These are phyloP conservation scores for Furcasterigmium sp. DNA, from an alignment of 2,329 filamentous ascomycete species.

Conservation along the genomic window DNA sequence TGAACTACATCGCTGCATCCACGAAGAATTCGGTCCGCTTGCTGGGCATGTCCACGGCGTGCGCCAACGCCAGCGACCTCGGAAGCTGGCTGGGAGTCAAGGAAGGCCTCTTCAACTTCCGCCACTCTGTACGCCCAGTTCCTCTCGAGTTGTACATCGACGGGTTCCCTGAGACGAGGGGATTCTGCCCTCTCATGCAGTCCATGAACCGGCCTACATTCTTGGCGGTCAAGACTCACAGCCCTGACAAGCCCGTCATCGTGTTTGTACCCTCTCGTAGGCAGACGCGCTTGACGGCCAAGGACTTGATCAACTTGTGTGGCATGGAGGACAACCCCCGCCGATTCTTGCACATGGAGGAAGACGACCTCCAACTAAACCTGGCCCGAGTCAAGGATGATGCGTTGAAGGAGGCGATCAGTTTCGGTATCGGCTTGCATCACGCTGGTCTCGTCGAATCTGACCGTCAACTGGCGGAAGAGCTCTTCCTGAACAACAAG, in stretches of 20 bases:
- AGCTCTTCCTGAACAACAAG: slow-evolving; percentile 95
- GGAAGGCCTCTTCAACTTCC: slow-evolving; percentile 92
- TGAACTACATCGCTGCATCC: slow-evolving; percentile 98
- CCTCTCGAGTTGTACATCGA: slow-evolving; percentile 96
- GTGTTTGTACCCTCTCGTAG: slow-evolving; percentile 95
- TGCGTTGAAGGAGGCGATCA: slow-evolving; percentile 86
- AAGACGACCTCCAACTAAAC: slow-evolving; percentile 86
- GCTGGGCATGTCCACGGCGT: slow-evolving; percentile 98
- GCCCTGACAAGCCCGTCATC: slow-evolving; percentile 93
- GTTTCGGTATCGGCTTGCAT: slow-evolving; percentile 94
- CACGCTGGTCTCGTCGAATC: slow-evolving; percentile 95
- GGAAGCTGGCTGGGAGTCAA: slow-evolving; percentile 97
- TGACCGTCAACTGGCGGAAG: slow-evolving; percentile 85
- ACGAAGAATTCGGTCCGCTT: slow-evolving; percentile 85
- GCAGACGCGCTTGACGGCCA: slow-evolving; percentile 90
- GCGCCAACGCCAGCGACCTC: slow-evolving; percentile 89
- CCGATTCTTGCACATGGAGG: slow-evolving; percentile 87
- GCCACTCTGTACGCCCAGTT: slow-evolving; percentile 93
- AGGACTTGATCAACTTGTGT: slow-evolving; percentile 94
- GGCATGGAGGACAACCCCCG: slow-evolving; percentile 98
- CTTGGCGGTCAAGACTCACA: slow-evolving; percentile 92
- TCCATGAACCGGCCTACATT: slow-evolving; percentile 98
- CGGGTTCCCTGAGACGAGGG: slow-evolving; percentile 89
- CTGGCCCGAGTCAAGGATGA: slow-evolving; percentile 90
- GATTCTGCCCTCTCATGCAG: slow-evolving; percentile 97